These are phyloP conservation scores for Candida mattraensis DNA, from an alignment of 805 yeast genomes.

Conservation along the genomic window DNA sequence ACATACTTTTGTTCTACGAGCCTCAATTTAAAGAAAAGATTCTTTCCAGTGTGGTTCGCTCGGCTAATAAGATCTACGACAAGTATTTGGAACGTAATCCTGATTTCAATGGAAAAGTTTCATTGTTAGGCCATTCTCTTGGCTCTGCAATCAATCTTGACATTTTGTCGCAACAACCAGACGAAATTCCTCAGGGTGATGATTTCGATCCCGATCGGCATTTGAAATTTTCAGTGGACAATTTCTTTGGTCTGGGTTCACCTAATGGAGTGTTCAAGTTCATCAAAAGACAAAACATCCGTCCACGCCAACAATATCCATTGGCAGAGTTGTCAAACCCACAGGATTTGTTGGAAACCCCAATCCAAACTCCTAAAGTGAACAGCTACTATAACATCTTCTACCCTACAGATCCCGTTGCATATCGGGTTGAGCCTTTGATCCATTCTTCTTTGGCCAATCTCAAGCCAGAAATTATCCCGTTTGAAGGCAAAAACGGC, in stretches of 20 bases:
- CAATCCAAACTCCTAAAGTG: slow-evolving; percentile 51
- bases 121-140: slow-evolving; percentile 85
- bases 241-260: slow-evolving; percentile 81
- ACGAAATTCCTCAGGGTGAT: slow-evolving; percentile 27
- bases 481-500: slow-evolving; percentile 48
- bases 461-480: slow-evolving; percentile 55
- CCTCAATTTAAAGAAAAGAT: slow-evolving; percentile 64
- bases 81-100: slow-evolving; percentile 66
- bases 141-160: slow-evolving; percentile 88
- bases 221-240: slow-evolving; percentile 70
- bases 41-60: slow-evolving; percentile 55
- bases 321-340: slow-evolving; percentile 4
- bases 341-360: slow-evolving; percentile 12
- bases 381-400: slow-evolving; percentile 75
- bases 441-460: slow-evolving; percentile 49
- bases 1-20: slow-evolving; percentile 77
- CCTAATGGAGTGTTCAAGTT: slow-evolving; percentile 87
- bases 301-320: slow-evolving; percentile 35
- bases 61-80: slow-evolving; percentile 62
- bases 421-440: slow-evolving; percentile 86
- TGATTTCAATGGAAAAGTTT: slow-evolving; percentile 73
- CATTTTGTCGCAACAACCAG: slow-evolving; percentile 54
- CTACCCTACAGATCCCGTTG: slow-evolving; percentile 91
- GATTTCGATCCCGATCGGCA: slow-evolving; percentile 36
- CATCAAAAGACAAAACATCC: slow-evolving; percentile 62